Percentiles rank a stretch among this genome's conserved stretches.
Conservation (phyloP, 768 basidiomycete genomes). For the Suillus tomentosus region DNA sequence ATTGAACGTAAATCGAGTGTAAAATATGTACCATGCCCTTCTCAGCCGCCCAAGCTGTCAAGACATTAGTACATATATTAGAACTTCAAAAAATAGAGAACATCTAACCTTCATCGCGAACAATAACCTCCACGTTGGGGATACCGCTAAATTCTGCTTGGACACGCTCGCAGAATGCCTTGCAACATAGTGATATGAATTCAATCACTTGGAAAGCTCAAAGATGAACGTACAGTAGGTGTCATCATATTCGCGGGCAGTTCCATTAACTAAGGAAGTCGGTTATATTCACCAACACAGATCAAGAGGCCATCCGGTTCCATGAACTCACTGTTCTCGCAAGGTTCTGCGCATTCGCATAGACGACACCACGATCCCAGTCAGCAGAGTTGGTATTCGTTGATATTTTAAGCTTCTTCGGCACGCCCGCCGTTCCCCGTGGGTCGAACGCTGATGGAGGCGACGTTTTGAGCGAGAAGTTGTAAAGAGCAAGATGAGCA, state of each 20-base stretch:
- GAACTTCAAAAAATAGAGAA: constrained; percentile 3
- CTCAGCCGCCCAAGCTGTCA: constrained; percentile 74
- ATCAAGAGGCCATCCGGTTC: background rate
- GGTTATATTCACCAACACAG: background rate
- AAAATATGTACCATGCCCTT: constrained; percentile 70
- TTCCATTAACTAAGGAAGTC: constrained; percentile 65
- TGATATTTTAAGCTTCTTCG: constrained; percentile 50
- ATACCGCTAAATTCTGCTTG: constrained; percentile 66
- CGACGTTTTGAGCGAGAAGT: constrained; percentile 77
- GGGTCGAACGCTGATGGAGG: constrained; percentile 69
- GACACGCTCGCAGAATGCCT: constrained; percentile 74
- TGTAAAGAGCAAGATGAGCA: constrained; percentile 72
- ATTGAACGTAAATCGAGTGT: background rate
- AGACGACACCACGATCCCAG: constrained; percentile 75
- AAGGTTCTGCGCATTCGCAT: constrained; percentile 78
- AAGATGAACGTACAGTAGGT: constrained; percentile 57
- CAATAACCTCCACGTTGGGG: constrained; percentile 59
- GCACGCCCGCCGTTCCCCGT: constrained; percentile 50
- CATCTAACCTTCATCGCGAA: constrained; percentile 26
- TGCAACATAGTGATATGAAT: background rate
- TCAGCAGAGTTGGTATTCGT: constrained; percentile 49
- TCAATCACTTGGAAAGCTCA: background rate
- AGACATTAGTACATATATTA: constrained; percentile 9
- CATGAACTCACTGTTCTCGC: constrained; percentile 62
- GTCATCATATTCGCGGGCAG: constrained; percentile 86